These are phyloP conservation scores for Kluyveromyces siamensis DNA, from an alignment of 805 yeast genomes.

Conservation along the genomic window DNA sequence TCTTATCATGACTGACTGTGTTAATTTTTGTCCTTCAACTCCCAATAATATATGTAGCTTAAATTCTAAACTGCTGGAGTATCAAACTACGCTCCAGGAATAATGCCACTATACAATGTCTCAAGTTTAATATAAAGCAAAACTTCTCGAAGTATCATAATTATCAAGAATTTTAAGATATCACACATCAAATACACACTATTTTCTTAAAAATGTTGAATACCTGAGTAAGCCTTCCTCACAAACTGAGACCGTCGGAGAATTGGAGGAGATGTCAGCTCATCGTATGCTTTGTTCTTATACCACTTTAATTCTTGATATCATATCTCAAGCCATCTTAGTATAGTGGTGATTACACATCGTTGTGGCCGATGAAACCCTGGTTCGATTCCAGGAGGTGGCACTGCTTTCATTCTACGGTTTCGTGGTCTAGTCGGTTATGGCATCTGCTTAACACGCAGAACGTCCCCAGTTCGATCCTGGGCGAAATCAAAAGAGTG, in stretches of 20 bases:
- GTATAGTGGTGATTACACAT: constrained; percentile 66
- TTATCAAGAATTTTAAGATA: too few species aligned
- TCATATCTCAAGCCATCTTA: constrained; percentile 26
- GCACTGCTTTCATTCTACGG: constrained; percentile 39
- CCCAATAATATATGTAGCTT: too few species aligned
- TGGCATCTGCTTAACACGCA: constrained; percentile 99
- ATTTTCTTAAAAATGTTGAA: too few species aligned
- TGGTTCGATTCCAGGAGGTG: constrained; percentile 68
- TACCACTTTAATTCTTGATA: too few species aligned
- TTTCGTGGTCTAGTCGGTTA: constrained; percentile 99
- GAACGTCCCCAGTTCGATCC: constrained; percentile 99
- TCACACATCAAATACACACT: too few species aligned
- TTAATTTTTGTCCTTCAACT: too few species aligned
- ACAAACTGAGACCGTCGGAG: background rate
- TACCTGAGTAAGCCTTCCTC: too few species aligned
- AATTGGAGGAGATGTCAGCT: background rate
- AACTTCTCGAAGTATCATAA: too few species aligned
- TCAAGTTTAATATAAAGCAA: too few species aligned
- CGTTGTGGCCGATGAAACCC: constrained; percentile 71
- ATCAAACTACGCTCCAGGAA: too few species aligned
- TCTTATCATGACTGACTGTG: background rate
- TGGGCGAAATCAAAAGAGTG: constrained; percentile 81
- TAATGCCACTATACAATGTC: too few species aligned
- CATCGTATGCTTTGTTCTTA: background rate
- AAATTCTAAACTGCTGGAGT: too few species aligned